Evolutionary conservation across 257 asterid species (phyloP), one percentile per base, ranked within the genome.

Genomic region (Apocynum venetum): DNA sequence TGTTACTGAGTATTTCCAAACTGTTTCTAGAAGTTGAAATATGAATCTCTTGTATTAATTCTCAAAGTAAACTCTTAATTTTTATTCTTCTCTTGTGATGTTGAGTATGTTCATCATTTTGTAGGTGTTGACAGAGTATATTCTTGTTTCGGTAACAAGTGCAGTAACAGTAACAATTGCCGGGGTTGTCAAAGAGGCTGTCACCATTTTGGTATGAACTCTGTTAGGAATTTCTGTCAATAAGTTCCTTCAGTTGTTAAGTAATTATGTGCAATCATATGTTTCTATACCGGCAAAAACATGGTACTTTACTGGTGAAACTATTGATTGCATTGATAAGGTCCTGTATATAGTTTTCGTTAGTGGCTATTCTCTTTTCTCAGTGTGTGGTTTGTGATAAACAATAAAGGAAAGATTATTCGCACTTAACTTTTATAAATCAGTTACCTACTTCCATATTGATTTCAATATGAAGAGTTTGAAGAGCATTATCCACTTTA

Each of bases 151-250:
- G 3, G 92, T 93, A 49, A 93, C 99, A 35, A 96, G 99, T 89
- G 99, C 99, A 9, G 97, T 96, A 74, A 96, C 99, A 38, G 96
- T 96, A 66, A 96, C 98, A 59, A 96, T 96, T 79, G 99, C 98
- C 9, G 99, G 99, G 83, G 97, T 96, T 78, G 99, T 96, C 83
- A 93, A 96, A 88, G 99, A 96, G 83, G 98, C 99, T 70, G 98
- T 96, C 31, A 96, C 99, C 61, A 93, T 96, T 77, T 75, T 90
- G 98, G 99, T 96, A 93, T 64, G 77, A 75, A 76, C 19, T 55
- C 4, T 67, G 55, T 31, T 55, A 40, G 36, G 40, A 76, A 80
- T 72, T 78, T 56, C 60, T 61, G 60, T 35, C 4, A 2, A 11
- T 78, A 48, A 31, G 41, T n/a, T 68, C 35, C 52, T 43, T 68